A percentile compares a stretch with the other conserved stretches of the same genome.
These are phyloP conservation scores for Claviceps capensis DNA, from an alignment of 2,329 filamentous ascomycete genomes.

Conservation along the genomic window DNA sequence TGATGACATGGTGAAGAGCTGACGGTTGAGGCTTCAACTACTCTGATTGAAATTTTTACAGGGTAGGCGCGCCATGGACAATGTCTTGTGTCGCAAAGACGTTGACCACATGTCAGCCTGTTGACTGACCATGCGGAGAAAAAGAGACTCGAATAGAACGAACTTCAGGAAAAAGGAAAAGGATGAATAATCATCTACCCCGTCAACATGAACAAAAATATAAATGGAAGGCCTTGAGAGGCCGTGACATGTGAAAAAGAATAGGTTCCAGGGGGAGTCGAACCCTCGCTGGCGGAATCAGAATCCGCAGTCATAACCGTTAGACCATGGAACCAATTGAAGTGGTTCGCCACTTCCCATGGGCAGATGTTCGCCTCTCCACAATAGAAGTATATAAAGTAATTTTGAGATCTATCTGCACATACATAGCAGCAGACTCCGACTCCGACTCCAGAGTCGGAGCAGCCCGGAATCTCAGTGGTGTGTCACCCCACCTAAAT, in stretches of 20 bases:
- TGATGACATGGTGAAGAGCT: too few species aligned
- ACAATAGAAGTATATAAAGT: too few species aligned
- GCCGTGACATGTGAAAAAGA: slow-evolving; percentile 6
- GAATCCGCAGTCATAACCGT: slow-evolving; percentile 24
- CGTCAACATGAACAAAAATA: neutral
- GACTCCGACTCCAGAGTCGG: too few species aligned
- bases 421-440: too few species aligned
- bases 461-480: slow-evolving; percentile 2
- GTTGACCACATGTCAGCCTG: too few species aligned
- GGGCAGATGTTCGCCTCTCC: neutral
- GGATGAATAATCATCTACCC: too few species aligned
- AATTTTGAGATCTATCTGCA: too few species aligned
- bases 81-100: too few species aligned
- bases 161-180: too few species aligned
- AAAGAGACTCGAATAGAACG: too few species aligned
- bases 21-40: too few species aligned
- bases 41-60: neutral
- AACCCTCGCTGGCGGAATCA: slow-evolving; percentile 25
- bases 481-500: slow-evolving; percentile 20
- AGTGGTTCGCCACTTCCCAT: slow-evolving; percentile 16
- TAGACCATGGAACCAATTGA: slow-evolving; percentile 21
- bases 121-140: neutral
- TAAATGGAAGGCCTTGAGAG: neutral
- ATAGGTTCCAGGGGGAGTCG: slow-evolving; percentile 22
- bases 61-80: neutral